These are phyloP conservation scores for Phyllostachys edulis DNA, from an alignment of 176 grass and related monocot species.

Conservation along the genomic window DNA sequence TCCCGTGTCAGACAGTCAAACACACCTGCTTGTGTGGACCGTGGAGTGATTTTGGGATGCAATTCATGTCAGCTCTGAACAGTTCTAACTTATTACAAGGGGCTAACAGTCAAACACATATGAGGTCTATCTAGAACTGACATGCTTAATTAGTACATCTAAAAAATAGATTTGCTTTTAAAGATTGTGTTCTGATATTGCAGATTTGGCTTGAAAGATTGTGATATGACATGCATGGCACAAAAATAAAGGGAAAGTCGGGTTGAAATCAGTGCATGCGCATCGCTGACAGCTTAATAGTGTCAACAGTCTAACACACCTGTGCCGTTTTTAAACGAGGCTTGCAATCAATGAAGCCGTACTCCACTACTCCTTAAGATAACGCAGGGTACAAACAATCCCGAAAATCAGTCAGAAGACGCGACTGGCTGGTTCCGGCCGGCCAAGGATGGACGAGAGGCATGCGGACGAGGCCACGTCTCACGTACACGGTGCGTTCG, in stretches of 20 bases:
- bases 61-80: not conserved
- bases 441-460: too few species aligned
- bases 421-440: not conserved
- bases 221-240: not conserved
- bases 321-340: not conserved
- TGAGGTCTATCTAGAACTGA: not conserved
- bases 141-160: not conserved
- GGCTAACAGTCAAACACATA: not conserved
- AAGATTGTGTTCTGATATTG: not conserved
- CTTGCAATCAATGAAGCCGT: not conserved
- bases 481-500: too few species aligned
- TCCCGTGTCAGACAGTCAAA: too few species aligned
- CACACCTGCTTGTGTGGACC: not conserved
- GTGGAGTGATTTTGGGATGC: not conserved
- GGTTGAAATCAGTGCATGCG: not conserved
- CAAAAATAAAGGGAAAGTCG: not conserved
- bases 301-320: not conserved
- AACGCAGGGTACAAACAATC: not conserved
- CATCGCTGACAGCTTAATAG: not conserved
- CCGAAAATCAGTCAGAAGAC: constrained; percentile 11
- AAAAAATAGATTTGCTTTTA: not conserved
- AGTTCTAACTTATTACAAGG: not conserved
- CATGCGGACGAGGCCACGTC: too few species aligned
- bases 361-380: not conserved
- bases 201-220: not conserved